These are phyloP conservation scores for Colletotrichum nymphaeae DNA, from an alignment of 2,329 filamentous ascomycete species.

Conservation along the genomic window DNA sequence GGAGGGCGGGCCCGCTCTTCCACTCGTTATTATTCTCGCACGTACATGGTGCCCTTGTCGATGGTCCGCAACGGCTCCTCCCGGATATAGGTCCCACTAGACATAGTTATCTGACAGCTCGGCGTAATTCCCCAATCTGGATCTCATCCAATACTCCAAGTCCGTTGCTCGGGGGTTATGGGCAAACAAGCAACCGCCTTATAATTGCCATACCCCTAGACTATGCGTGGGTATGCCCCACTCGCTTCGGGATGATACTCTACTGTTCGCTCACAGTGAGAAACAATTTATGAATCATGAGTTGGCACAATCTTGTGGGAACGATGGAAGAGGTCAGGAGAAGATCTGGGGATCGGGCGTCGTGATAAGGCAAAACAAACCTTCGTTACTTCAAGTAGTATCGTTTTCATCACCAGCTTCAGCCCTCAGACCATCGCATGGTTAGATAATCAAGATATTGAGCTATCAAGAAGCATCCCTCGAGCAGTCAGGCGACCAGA, in stretches of 20 bases:
- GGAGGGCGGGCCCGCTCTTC: constrained; percentile 38
- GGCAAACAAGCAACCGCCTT: background rate
- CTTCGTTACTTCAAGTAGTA: background rate
- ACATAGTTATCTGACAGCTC: background rate
- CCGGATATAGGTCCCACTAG: background rate
- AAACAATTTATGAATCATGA: background rate
- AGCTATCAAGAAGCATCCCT: background rate
- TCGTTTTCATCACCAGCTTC: background rate
- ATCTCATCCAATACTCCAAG: background rate
- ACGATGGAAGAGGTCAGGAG: background rate
- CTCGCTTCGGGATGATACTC: background rate
- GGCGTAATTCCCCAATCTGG: background rate
- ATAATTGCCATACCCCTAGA: background rate
- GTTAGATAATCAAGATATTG: background rate
- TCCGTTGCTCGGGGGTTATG: background rate
- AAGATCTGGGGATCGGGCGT: background rate
- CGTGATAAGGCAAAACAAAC: background rate
- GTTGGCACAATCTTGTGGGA: background rate
- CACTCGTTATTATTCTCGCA: background rate
- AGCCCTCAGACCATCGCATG: background rate
- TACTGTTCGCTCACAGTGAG: background rate
- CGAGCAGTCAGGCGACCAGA: no score
- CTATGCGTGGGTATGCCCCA: background rate
- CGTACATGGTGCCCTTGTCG: background rate
- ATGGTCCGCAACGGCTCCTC: background rate